Base-by-base conservation (phyloP, 2,329 filamentous ascomycete species). In the Camillea tinctor region DNA sequence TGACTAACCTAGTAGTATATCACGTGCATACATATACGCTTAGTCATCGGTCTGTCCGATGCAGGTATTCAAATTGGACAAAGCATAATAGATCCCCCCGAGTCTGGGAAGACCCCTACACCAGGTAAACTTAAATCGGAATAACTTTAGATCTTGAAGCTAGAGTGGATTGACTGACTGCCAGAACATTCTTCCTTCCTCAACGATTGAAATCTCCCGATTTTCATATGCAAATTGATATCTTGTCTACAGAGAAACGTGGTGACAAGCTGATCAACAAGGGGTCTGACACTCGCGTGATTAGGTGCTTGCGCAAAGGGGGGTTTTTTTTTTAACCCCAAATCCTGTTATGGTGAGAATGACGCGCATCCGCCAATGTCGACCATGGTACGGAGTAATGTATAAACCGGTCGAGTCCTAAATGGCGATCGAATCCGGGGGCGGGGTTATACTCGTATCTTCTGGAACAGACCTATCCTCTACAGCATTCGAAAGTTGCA, bases 1-100 rank as follows among this genome's bases (percentile, higher is more conserved):
- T 24, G 22, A 52, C 24, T 22, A 51, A 44, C 36, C 44, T 19
- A 51, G 44, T 23, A 9, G n/a, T 13, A 51, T 50, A 48, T 60
- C 60, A 62, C 58, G 54, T 61, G 59, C 5, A 50, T 49, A 56
- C 24, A 22, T 20, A n/a, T n/a, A n/a, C n/a, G n/a, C n/a, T 50
- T 22, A 50, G 49, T 44, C 36, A 44, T 44, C 26, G n/a, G n/a
- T n/a, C n/a, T n/a, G n/a, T n/a, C n/a, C n/a, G n/a, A n/a, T n/a
- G n/a, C n/a, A n/a, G n/a, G n/a, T n/a, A n/a, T n/a, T n/a, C n/a
- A n/a, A n/a, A n/a, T n/a, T n/a, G n/a, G n/a, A n/a, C n/a, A n/a
- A n/a, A n/a, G n/a, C n/a, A n/a, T n/a, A n/a, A n/a, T n/a, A n/a
- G n/a, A n/a, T n/a, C n/a, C n/a, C n/a, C n/a, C n/a, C n/a, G n/a